A percentile compares a stretch with the other conserved stretches of the same genome.
Conservation (phyloP, 2,329 filamentous ascomycete species). For the Paecilomyces sp. region DNA sequence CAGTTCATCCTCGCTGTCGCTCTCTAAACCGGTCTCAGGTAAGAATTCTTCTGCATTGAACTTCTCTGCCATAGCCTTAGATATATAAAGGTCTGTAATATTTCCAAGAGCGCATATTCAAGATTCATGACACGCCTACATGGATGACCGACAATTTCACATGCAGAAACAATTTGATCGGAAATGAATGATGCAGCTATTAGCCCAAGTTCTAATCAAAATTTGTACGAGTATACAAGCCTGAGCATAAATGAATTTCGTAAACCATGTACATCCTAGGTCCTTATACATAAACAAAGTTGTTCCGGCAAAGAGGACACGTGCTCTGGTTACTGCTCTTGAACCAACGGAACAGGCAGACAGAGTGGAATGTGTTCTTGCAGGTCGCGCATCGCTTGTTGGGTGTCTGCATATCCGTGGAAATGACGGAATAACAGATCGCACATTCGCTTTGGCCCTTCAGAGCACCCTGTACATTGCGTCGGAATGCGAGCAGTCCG, state of each 20-base stretch:
- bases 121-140: not conserved
- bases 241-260: not conserved
- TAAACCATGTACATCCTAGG: not conserved
- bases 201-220: not conserved
- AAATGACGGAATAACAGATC: conserved; percentile 94
- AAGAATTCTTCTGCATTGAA: too few relatives aligned
- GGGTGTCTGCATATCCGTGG: conserved; percentile 78
- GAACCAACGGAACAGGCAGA: conserved; percentile 95
- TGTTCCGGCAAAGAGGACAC: conserved; percentile 87
- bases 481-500: conserved; percentile 74
- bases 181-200: not conserved
- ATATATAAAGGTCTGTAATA: too few relatives aligned
- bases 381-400: conserved; percentile 89
- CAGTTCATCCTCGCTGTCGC: too few relatives aligned
- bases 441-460: conserved; percentile 94
- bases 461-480: conserved; percentile 78
- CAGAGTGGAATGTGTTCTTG: conserved; percentile 85
- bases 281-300: conserved; percentile 57
- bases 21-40: too few relatives aligned
- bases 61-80: too few relatives aligned
- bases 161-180: not conserved
- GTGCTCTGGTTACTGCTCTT: conserved; percentile 84
- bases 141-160: not conserved
- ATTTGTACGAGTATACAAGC: not conserved
- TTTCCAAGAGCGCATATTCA: not conserved